A percentile compares a stretch with the other conserved stretches of the same genome.
Evolutionary conservation across 139 green algal species (phyloP).

Genomic region (Ettlia oleoabundans): DNA sequence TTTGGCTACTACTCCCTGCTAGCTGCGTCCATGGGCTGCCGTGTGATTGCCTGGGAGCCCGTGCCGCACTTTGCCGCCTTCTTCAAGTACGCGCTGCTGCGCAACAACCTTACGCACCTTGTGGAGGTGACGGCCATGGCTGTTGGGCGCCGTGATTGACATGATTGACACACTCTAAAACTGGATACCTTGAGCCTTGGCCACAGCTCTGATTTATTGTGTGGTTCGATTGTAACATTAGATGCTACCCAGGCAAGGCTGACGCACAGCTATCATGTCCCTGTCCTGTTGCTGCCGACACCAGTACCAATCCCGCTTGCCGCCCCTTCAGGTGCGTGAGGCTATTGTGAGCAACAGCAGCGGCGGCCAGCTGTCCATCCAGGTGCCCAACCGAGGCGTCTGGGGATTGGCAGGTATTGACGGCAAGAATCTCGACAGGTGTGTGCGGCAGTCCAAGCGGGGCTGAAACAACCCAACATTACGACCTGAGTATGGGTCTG

Average conservation of each 20-base stretch:
- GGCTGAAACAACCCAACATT: no score
- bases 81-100: constrained; percentile 65
- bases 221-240: no score
- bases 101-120: constrained; percentile 54
- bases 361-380: constrained; percentile 49
- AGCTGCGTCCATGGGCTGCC: constrained; percentile 75
- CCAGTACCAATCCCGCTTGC: no score
- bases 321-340: constrained; percentile 29
- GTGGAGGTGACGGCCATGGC: constrained; percentile 43
- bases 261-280: no score
- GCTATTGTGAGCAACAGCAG: constrained; percentile 30
- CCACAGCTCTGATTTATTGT: no score
- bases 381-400: constrained; percentile 60
- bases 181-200: no score
- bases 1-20: constrained; percentile 85
- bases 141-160: background rate
- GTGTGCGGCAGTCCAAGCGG: no score
- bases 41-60: constrained; percentile 81
- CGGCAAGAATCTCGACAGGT: constrained; percentile 73
- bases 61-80: constrained; percentile 78
- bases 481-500: no score
- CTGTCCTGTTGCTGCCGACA: no score
- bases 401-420: constrained; percentile 77
- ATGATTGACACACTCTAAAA: no score
- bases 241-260: no score